Evolutionary conservation across 73 alveolate genomes (phyloP).

Genomic region (Stentor coeruleus): DNA sequence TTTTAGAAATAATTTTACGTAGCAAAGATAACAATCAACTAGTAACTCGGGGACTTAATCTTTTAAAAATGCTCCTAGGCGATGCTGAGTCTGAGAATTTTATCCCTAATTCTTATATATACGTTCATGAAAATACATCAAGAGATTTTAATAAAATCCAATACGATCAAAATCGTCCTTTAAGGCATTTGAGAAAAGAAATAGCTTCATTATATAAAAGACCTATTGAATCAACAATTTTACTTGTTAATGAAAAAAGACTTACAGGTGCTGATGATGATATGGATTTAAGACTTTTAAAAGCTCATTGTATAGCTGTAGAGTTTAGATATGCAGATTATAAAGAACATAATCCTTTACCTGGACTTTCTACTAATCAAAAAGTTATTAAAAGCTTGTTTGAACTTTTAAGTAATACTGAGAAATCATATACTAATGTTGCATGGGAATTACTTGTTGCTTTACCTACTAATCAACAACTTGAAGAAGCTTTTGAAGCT

Average conservation of each 20-base stretch:
- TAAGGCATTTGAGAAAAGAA: constrained; percentile 38
- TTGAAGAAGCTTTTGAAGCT: constrained; percentile 30
- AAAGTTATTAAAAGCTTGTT: constrained; percentile 34
- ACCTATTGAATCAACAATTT: constrained; percentile 35
- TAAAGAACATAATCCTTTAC: constrained; percentile 47
- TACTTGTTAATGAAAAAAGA: constrained; percentile 29
- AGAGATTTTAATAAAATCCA: neutral
- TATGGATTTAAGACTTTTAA: constrained; percentile 28
- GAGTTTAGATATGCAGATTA: neutral
- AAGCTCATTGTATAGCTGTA: neutral
- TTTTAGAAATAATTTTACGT: neutral
- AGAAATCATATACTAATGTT: constrained; percentile 37
- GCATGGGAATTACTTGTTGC: constrained; percentile 56
- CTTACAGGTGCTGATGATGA: constrained; percentile 56
- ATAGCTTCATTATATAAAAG: constrained; percentile 43
- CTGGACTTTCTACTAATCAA: constrained; percentile 37
- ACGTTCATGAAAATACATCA: neutral
- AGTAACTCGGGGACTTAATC: neutral
- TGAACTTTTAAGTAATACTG: constrained; percentile 33
- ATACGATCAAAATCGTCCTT: neutral
- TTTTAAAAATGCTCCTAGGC: neutral
- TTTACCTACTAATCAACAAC: constrained; percentile 50
- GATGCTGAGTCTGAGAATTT: neutral
- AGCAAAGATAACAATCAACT: neutral
- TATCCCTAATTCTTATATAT: neutral